phyloP scores from a whole-genome alignment of 208 protist genomes.

The Trypanosoma mega region DNA sequence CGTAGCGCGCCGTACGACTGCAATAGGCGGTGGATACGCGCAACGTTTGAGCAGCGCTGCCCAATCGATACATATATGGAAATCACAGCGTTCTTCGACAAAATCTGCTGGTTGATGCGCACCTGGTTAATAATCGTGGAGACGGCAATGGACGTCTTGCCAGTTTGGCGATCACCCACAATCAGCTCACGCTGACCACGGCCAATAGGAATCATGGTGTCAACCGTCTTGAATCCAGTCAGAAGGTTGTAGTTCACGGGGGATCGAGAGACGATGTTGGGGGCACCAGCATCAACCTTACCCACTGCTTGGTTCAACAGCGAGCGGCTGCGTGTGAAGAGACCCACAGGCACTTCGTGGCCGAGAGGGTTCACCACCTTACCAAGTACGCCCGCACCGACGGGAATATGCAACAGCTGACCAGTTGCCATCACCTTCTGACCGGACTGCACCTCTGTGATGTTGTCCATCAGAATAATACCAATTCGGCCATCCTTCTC shows the following conservation, averaged over 20 bases:
- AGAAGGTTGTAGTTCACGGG: conserved; percentile 94
- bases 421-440: conserved; percentile 88
- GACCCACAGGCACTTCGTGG: conserved; percentile 74
- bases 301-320: conserved; percentile 59
- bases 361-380: conserved; percentile 87
- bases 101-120: conserved; percentile 83
- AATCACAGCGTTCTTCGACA: conserved; percentile 89
- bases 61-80: conserved; percentile 94
- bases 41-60: conserved; percentile 93
- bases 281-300: conserved; percentile 90
- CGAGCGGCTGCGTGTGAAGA: conserved; percentile 54
- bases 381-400: conserved; percentile 76
- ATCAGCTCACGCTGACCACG: conserved; percentile 94
- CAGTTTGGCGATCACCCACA: conserved; percentile 93
- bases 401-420: conserved; percentile 82
- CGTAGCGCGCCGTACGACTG: conserved; percentile 81
- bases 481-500: conserved; percentile 86
- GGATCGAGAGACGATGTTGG: conserved; percentile 91
- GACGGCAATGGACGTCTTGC: conserved; percentile 93
- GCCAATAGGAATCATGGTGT: conserved; percentile 93
- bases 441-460: conserved; percentile 78
- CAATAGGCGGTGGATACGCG: conserved; percentile 85
- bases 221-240: conserved; percentile 92
- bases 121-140: conserved; percentile 94
- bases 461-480: conserved; percentile 90